Conservation (phyloP, 2,329 filamentous ascomycete genomes). For the Lithohypha guttulata region DNA sequence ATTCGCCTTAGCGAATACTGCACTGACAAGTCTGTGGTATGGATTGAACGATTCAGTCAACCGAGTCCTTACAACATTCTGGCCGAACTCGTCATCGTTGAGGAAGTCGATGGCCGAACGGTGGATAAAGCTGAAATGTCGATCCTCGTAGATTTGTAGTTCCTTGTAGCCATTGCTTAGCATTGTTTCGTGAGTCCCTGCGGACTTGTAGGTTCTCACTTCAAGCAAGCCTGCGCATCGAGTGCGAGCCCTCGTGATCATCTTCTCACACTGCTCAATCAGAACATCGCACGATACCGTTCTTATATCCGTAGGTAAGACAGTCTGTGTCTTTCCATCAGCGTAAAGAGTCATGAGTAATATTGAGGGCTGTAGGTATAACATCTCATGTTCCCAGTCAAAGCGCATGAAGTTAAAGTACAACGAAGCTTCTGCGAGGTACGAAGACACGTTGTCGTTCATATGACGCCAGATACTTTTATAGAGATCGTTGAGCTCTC, state of each 20-base stretch:
- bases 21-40: no score
- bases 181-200: no score
- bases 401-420: neutral
- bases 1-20: no score
- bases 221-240: conserved; percentile 2
- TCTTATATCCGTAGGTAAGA: neutral
- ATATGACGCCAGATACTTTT: neutral
- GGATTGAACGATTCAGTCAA: no score
- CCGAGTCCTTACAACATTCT: no score
- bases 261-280: neutral
- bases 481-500: conserved; percentile 5
- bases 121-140: neutral
- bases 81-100: neutral
- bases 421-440: neutral
- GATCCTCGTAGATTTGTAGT: neutral
- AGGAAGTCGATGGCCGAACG: conserved; percentile 3
- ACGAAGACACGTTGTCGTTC: neutral
- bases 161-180: no score
- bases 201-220: neutral
- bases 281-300: no score
- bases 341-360: neutral
- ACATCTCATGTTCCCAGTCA: neutral
- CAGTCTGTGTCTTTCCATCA: neutral
- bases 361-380: neutral
- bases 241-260: neutral